Conservation (phyloP, 1,284 basidiomycete species). For the Pseudozyma tsukubaensis region DNA sequence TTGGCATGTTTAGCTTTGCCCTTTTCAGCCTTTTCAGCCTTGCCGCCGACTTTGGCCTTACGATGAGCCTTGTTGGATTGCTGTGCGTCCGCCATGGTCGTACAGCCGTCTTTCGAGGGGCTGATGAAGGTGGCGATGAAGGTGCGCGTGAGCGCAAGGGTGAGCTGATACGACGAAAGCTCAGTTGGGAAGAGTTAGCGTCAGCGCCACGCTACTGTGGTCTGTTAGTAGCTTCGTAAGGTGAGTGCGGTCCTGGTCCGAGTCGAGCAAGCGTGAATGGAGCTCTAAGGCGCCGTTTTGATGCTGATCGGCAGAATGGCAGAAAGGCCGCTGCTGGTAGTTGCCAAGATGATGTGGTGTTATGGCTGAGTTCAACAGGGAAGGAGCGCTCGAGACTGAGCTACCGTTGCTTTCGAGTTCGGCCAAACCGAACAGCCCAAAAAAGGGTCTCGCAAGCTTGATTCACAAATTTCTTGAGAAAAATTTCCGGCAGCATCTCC, state of each 20-base stretch:
- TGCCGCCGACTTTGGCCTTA: slow-evolving; percentile 61
- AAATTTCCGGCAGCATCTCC: slow-evolving; percentile 28
- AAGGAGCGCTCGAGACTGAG: background rate
- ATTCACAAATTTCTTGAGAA: slow-evolving; percentile 26
- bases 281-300: no score
- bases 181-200: slow-evolving; percentile 12
- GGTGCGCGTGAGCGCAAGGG: no score
- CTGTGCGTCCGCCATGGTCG: slow-evolving; percentile 57
- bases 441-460: slow-evolving; percentile 10
- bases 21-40: slow-evolving; percentile 60
- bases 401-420: no score
- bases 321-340: background rate
- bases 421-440: background rate
- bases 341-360: background rate
- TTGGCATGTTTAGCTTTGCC: slow-evolving; percentile 60
- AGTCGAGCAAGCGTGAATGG: no score
- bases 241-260: no score
- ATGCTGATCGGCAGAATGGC: background rate
- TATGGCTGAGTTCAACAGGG: slow-evolving; percentile 1
- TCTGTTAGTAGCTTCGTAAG: background rate
- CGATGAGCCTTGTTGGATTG: slow-evolving; percentile 63
- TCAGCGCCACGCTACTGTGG: slow-evolving; percentile 9
- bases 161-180: background rate
- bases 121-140: background rate
- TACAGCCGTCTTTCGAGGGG: background rate